Percentiles rank a stretch among this genome's conserved stretches.
phyloP scores from a whole-genome alignment of 2,329 filamentous ascomycete genomes.

The Mycosphaerelloides madeirae region DNA sequence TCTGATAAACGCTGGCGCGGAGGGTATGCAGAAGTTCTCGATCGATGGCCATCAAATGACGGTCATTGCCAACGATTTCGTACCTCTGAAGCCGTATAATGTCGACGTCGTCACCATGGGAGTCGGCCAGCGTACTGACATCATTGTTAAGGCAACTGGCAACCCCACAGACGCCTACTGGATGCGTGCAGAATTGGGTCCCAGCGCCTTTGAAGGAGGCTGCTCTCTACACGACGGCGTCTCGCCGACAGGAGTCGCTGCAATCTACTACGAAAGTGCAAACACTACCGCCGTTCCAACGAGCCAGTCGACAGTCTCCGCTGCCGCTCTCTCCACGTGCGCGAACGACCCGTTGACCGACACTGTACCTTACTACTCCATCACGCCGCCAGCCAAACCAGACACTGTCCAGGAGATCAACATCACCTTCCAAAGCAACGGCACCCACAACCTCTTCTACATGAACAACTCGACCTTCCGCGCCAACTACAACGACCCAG shows the following conservation, averaged over 20 bases:
- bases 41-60: constrained; percentile 46
- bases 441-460: constrained; percentile 52
- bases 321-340: constrained; percentile 43
- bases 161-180: constrained; percentile 31
- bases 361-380: constrained; percentile 51
- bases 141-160: constrained; percentile 39
- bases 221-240: constrained; percentile 32
- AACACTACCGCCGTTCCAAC: constrained; percentile 40
- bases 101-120: constrained; percentile 48
- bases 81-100: constrained; percentile 40
- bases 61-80: constrained; percentile 41
- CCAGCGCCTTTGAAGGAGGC: constrained; percentile 50
- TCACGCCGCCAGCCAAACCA: constrained; percentile 47
- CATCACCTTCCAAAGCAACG: constrained; percentile 42
- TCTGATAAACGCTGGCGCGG: constrained; percentile 41
- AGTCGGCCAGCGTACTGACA: constrained; percentile 51
- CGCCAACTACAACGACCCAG: constrained; percentile 42
- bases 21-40: constrained; percentile 40
- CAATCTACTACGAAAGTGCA: constrained; percentile 61
- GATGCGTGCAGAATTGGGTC: constrained; percentile 48
- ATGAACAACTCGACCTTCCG: constrained; percentile 49
- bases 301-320: constrained; percentile 47
- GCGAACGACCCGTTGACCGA: constrained; percentile 52
- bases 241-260: constrained; percentile 52
- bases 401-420: constrained; percentile 39